Conservation (phyloP, 371 early-diverging fungal species). For the Zychaea mexicana region DNA sequence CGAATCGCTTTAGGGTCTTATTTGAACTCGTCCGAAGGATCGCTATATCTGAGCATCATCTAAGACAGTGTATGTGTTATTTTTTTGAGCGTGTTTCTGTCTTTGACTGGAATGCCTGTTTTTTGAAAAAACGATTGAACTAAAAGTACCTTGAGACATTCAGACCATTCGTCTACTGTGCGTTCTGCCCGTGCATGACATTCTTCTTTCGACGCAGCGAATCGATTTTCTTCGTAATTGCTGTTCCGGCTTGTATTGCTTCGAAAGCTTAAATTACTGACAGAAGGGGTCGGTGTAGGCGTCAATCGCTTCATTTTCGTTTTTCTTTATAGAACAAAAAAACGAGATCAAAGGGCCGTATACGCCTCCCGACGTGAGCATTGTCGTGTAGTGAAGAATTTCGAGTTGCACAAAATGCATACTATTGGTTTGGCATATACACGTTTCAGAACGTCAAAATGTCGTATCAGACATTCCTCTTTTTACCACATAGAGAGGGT, state of each 20-base stretch:
- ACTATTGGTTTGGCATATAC: too few species aligned
- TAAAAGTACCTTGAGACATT: constrained; percentile 22
- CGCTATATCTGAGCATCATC: constrained; percentile 3
- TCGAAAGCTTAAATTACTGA: constrained; percentile 10
- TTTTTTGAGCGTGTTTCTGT: too few species aligned
- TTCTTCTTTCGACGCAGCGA: constrained; percentile 24
- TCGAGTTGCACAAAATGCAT: too few species aligned
- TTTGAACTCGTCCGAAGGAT: constrained; percentile 22
- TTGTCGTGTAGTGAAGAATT: too few species aligned
- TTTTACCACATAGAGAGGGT: too few species aligned
- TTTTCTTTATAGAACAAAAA: too few species aligned
- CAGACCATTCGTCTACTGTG: constrained; percentile 30
- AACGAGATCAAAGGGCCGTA: too few species aligned
- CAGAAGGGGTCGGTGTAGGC: constrained; percentile 8
- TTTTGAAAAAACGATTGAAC: neutral
- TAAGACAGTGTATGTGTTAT: neutral
- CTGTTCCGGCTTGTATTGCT: constrained; percentile 4
- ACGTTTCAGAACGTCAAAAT: too few species aligned
- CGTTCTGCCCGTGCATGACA: constrained; percentile 29
- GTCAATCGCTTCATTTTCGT: constrained; percentile 2
- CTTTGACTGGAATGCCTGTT: too few species aligned
- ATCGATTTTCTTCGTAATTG: constrained; percentile 7
- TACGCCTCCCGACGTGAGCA: too few species aligned
- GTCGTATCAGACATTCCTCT: too few species aligned
- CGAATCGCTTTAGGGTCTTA: constrained; percentile 27